A percentile compares a stretch with the other conserved stretches of the same genome.
phyloP scores from a whole-genome alignment of 177 flowering plant species.

The Vitis hybrid region DNA sequence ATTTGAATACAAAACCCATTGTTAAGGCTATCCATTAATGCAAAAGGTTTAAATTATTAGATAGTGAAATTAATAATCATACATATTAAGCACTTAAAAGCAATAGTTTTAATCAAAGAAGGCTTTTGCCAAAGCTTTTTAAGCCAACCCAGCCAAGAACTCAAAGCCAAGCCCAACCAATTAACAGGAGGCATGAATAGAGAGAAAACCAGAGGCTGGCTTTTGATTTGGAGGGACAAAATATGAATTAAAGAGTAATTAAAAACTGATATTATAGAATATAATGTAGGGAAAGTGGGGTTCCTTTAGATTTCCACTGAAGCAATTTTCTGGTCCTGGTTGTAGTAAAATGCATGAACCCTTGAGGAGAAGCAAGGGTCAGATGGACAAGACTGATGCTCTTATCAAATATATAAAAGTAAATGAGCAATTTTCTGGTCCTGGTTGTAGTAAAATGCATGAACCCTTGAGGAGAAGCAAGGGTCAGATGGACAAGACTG shows the following conservation, averaged over 20 bases:
- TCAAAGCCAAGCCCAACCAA: too few species aligned
- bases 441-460: slow-evolving; percentile 6
- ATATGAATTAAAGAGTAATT: neutral
- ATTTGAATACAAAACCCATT: too few species aligned
- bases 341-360: slow-evolving; percentile 17
- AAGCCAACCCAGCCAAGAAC: too few species aligned
- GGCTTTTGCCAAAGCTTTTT: too few species aligned
- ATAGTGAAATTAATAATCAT: too few species aligned
- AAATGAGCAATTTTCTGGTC: slow-evolving; percentile 5
- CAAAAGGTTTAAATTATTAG: too few species aligned
- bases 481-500: slow-evolving; percentile 21
- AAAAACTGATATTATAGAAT: neutral
- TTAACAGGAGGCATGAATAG: too few species aligned
- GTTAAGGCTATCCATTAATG: too few species aligned
- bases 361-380: slow-evolving; percentile 30
- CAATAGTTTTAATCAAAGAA: too few species aligned
- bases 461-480: slow-evolving; percentile 28
- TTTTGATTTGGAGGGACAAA: neutral
- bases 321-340: neutral
- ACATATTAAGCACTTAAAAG: too few species aligned
- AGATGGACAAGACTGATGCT: slow-evolving; percentile 6
- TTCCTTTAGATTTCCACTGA: slow-evolving; percentile 35
- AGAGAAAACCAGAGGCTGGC: neutral
- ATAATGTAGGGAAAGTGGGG: slow-evolving; percentile 16
- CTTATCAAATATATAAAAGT: slow-evolving; percentile 5